Evolutionary conservation across 257 asterid genomes (phyloP), one percentile per base, ranked within the genome.

Genomic region (Ilex asprella): DNA sequence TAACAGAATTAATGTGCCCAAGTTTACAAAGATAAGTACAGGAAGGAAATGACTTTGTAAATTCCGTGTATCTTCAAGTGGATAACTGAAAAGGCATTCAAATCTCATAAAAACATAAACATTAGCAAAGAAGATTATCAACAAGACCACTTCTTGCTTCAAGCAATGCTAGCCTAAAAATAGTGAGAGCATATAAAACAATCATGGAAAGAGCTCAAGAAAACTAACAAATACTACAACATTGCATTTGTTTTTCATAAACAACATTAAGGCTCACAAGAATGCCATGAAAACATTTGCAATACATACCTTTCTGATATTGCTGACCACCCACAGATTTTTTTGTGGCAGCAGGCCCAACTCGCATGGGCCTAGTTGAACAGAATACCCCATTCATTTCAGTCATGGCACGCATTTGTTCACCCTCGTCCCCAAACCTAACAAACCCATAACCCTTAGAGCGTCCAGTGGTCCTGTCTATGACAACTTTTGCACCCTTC

Each of bases 371-470:
- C 84, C 96, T 84, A 61, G 88, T 70, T 29, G 93, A 86, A 67
- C 96, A 89, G 59, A 75, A 73, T 43, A 77, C 79, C 4, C 96
- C 96, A 74, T 86, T 89, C 96, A 89, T 89, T 75, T 89, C 95
- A 49, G 76, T 69, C 96, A 89, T 84, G 6, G 96, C 95, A 12
- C 95, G 85, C 41, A 80, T 62, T 55, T 89, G 96, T 61, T 89
- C 95, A 72, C 82, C 73, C 73, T 89, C 96, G 68, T 89, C 96
- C 60, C 71, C 91, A 78, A 89, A 89, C 72, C 76, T 89, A 32
- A 89, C 87, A 62, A 89, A 89, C 46, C 96, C 96, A 74, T 86
- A 89, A 52, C 96, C 96, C 87, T 89, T 89, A 13, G 96, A 78
- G 15, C 93, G 91, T 15, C 93, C 96, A 7, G 96, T 89, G 59